Percentiles rank a stretch among this genome's conserved stretches.
Conservation (phyloP, 495 filamentous ascomycete genomes). For the Penicillium taxi region DNA sequence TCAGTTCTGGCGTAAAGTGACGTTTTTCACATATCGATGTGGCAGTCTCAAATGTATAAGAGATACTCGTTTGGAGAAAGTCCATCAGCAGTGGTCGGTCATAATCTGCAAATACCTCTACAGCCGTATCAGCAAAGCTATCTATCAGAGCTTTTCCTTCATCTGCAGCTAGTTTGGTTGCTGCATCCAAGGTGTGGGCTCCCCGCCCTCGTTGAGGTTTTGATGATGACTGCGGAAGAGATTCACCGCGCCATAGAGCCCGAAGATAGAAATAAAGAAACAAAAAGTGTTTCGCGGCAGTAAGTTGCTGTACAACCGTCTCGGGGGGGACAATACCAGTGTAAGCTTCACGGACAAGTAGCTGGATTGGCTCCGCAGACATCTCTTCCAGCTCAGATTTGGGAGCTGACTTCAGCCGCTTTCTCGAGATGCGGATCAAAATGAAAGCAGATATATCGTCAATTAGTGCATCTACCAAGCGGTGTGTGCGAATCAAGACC, state of each 20-base stretch:
- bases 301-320: constrained; percentile 68
- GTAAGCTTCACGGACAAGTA: constrained; percentile 85
- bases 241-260: constrained; percentile 71
- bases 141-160: constrained; percentile 74
- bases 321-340: constrained; percentile 76
- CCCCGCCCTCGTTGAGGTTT: constrained; percentile 35
- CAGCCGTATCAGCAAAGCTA: constrained; percentile 73
- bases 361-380: constrained; percentile 69
- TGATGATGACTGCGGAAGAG: constrained; percentile 31
- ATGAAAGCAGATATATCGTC: constrained; percentile 88
- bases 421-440: constrained; percentile 70
- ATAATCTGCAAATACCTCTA: constrained; percentile 77
- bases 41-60: constrained; percentile 73
- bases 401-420: constrained; percentile 57
- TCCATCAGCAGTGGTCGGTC: constrained; percentile 73
- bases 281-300: constrained; percentile 42
- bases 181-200: constrained; percentile 32
- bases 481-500: constrained; percentile 71
- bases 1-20: constrained; percentile 79
- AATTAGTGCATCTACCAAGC: constrained; percentile 73
- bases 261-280: constrained; percentile 91
- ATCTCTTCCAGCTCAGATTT: constrained; percentile 64
- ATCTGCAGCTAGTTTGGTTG: constrained; percentile 40
- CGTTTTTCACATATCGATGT: constrained; percentile 67
- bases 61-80: constrained; percentile 75